Conservation (phyloP, 345 rosid species). For the Mangifera indica region DNA sequence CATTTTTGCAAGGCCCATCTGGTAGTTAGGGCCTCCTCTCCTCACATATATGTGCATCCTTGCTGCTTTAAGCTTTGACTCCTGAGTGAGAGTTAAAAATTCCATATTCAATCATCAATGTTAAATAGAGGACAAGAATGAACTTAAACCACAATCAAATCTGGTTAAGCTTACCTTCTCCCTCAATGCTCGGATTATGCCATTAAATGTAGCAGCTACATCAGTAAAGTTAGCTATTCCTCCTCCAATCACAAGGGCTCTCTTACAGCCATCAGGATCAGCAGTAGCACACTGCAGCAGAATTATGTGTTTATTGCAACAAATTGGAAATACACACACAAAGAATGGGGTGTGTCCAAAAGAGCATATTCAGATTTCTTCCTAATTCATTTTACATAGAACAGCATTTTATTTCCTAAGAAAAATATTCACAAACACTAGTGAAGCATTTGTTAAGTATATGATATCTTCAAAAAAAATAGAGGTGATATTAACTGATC, state of each 20-base stretch:
- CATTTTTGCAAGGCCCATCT: constrained; percentile 90
- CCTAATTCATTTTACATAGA: background rate
- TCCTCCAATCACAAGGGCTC: constrained; percentile 94
- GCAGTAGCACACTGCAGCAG: constrained; percentile 76
- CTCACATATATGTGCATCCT: constrained; percentile 62
- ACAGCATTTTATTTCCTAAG: background rate
- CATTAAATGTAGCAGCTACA: constrained; percentile 94
- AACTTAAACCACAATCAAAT: background rate
- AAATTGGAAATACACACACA: constrained; percentile 6
- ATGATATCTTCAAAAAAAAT: background rate
- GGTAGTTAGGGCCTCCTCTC: constrained; percentile 83
- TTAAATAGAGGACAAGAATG: background rate
- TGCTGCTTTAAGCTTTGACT: constrained; percentile 72
- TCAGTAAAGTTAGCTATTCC: constrained; percentile 97
- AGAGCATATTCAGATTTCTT: background rate
- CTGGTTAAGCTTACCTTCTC: constrained; percentile 61
- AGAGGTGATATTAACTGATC: background rate
- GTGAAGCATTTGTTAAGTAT: background rate
- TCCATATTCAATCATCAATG: background rate
- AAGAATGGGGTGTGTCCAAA: background rate
- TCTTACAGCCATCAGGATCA: constrained; percentile 76
- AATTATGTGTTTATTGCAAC: constrained; percentile 7
- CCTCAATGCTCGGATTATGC: constrained; percentile 84
- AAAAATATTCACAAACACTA: background rate
- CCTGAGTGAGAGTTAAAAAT: constrained; percentile 41